These are phyloP conservation scores for Clonostachys solani DNA, from an alignment of 2,329 filamentous ascomycete genomes.

Conservation along the genomic window DNA sequence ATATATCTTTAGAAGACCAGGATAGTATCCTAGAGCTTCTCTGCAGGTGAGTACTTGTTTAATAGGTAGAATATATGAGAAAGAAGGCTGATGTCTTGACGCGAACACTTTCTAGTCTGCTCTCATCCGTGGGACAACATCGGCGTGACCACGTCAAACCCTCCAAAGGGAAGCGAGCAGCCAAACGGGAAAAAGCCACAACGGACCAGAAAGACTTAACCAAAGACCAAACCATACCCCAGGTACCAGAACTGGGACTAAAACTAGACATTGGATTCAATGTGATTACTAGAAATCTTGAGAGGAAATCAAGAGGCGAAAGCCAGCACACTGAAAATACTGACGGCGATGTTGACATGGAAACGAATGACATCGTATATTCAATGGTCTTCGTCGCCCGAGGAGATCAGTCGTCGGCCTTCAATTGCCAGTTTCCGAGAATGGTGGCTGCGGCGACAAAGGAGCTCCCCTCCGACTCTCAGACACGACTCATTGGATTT, in stretches of 20 bases:
- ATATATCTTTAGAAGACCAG: slow-evolving; percentile 52
- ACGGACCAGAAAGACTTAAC: slow-evolving; percentile 9
- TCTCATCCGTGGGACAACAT: slow-evolving; percentile 47
- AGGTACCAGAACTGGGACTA: slow-evolving; percentile 45
- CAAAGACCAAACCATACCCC: slow-evolving; percentile 18
- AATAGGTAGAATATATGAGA: background rate
- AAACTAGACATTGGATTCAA: slow-evolving; percentile 63
- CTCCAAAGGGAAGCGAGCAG: slow-evolving; percentile 58
- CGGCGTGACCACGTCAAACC: slow-evolving; percentile 45
- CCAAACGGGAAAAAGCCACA: slow-evolving; percentile 40
- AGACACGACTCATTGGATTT: slow-evolving; percentile 57
- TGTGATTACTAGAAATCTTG: slow-evolving; percentile 56
- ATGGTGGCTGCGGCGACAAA: slow-evolving; percentile 47
- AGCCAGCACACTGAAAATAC: background rate
- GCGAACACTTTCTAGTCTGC: slow-evolving; percentile 26
- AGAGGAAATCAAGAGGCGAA: slow-evolving; percentile 25
- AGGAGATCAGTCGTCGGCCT: slow-evolving; percentile 50
- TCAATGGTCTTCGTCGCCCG: slow-evolving; percentile 54
- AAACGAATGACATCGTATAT: slow-evolving; percentile 24
- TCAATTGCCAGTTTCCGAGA: slow-evolving; percentile 57
- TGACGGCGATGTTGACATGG: background rate
- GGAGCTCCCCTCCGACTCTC: slow-evolving; percentile 24
- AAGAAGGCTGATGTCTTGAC: slow-evolving; percentile 46
- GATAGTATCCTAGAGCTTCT: slow-evolving; percentile 62
- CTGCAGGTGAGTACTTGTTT: slow-evolving; percentile 46